A percentile compares a stretch with the other conserved stretches of the same genome.
phyloP scores from a whole-genome alignment of 805 yeast genomes.

The Clavispora phyllophila region DNA sequence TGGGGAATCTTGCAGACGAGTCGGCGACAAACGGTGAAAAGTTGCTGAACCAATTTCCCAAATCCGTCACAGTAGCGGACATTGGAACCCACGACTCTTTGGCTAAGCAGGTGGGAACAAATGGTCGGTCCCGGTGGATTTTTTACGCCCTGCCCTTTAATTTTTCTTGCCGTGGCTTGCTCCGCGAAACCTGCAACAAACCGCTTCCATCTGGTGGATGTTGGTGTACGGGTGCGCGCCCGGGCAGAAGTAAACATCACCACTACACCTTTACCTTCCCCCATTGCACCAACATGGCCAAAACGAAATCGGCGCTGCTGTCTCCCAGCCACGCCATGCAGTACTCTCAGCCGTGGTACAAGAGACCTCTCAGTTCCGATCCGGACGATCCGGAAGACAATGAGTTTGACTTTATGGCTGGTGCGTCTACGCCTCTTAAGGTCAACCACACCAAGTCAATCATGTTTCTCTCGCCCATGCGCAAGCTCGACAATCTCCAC shows the following conservation, averaged over 20 bases:
- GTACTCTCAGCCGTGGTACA: slow-evolving; percentile 10
- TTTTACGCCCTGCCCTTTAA: too few species aligned
- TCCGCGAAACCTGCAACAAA: too few species aligned
- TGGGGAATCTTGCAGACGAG: too few species aligned
- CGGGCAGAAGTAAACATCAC: background rate
- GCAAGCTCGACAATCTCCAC: slow-evolving; percentile 30
- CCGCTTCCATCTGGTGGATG: too few species aligned
- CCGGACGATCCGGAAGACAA: slow-evolving; percentile 4
- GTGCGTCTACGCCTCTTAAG: slow-evolving; percentile 22
- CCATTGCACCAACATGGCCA: background rate
- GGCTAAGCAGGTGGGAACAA: too few species aligned
- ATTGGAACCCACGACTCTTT: too few species aligned
- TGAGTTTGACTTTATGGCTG: slow-evolving; percentile 15
- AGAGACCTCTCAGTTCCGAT: slow-evolving; percentile 4
- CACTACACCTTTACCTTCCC: too few species aligned
- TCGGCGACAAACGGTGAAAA: too few species aligned
- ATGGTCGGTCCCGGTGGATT: too few species aligned
- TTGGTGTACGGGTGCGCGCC: background rate
- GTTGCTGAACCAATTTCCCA: too few species aligned
- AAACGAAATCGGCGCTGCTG: slow-evolving; percentile 1
- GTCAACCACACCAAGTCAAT: slow-evolving; percentile 10
- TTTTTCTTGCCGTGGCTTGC: too few species aligned
- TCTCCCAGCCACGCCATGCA: slow-evolving; percentile 2
- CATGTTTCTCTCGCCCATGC: slow-evolving; percentile 31
- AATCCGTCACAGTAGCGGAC: too few species aligned